phyloP scores from a whole-genome alignment of 2,329 filamentous ascomycete genomes.

The Talaromyces sp. region DNA sequence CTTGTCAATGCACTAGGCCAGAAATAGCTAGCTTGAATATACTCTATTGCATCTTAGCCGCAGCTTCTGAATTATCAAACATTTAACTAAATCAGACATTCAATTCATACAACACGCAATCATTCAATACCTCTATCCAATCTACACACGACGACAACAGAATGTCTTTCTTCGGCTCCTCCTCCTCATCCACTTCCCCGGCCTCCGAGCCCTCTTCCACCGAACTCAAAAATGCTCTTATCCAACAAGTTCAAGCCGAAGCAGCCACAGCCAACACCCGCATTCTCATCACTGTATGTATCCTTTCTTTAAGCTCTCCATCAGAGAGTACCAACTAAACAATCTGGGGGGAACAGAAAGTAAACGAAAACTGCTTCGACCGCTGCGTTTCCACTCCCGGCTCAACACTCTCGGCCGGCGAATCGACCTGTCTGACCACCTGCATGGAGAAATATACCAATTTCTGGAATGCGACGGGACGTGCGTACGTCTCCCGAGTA shows the following conservation, averaged over 20 bases:
- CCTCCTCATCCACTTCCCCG: slow-evolving; percentile 30
- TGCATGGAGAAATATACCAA: slow-evolving; percentile 86
- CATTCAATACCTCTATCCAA: background rate
- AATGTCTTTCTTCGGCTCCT: slow-evolving; percentile 41
- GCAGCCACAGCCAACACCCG: slow-evolving; percentile 66
- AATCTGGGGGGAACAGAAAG: slow-evolving; percentile 49
- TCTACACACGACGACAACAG: slow-evolving; percentile 12
- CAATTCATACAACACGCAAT: no score
- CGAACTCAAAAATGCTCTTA: slow-evolving; percentile 53
- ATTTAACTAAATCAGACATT: no score
- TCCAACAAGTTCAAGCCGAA: slow-evolving; percentile 63
- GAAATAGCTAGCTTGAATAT: background rate
- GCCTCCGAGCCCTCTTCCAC: slow-evolving; percentile 21
- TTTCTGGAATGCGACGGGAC: slow-evolving; percentile 72
- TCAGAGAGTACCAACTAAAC: no score
- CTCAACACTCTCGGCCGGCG: slow-evolving; percentile 61
- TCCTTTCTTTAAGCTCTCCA: no score
- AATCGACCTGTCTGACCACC: slow-evolving; percentile 67
- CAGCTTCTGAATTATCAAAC: background rate
- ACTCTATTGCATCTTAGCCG: background rate
- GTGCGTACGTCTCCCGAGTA: slow-evolving; percentile 59
- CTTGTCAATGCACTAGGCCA: background rate
- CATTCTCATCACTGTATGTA: slow-evolving; percentile 64
- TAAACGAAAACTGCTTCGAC: slow-evolving; percentile 78
- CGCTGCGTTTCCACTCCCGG: slow-evolving; percentile 70